Conservation (phyloP, 2,329 filamentous ascomycete genomes). For the Ambrosiella xylebori region DNA sequence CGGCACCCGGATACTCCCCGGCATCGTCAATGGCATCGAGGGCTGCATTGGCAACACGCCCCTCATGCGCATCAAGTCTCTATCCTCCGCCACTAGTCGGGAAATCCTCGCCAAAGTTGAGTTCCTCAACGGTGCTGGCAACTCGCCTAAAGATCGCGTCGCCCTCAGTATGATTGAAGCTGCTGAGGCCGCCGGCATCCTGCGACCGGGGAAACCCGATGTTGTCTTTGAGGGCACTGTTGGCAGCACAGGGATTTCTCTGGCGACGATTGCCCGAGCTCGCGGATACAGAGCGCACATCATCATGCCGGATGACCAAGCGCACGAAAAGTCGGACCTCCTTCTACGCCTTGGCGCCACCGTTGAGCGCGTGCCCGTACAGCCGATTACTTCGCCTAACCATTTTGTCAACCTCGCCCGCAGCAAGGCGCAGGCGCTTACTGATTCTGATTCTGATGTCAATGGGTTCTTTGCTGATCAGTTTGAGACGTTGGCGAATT, state of each 20-base stretch:
- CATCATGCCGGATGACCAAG: slow-evolving; percentile 91
- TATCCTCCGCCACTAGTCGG: slow-evolving; percentile 75
- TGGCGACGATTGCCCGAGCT: slow-evolving; percentile 75
- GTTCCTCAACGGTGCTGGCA: slow-evolving; percentile 87
- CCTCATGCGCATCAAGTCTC: slow-evolving; percentile 65
- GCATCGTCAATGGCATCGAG: slow-evolving; percentile 61
- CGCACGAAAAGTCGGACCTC: slow-evolving; percentile 73
- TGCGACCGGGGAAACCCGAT: slow-evolving; percentile 68
- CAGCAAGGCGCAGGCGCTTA: slow-evolving; percentile 58
- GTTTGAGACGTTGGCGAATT: slow-evolving; percentile 85
- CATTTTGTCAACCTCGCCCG: slow-evolving; percentile 93
- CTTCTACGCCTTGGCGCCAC: slow-evolving; percentile 76
- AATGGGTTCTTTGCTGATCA: slow-evolving; percentile 89
- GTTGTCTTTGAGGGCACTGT: slow-evolving; percentile 97
- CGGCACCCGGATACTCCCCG: slow-evolving; percentile 12
- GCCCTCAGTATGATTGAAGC: slow-evolving; percentile 73
- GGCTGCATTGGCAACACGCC: slow-evolving; percentile 89
- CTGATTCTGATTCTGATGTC: slow-evolving; percentile 41
- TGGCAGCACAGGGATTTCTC: slow-evolving; percentile 86
- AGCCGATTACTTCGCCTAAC: slow-evolving; percentile 78
- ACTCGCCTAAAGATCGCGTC: slow-evolving; percentile 87
- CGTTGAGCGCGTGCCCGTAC: slow-evolving; percentile 81
- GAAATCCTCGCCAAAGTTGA: slow-evolving; percentile 88
- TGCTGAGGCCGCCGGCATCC: slow-evolving; percentile 60
- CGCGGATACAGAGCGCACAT: slow-evolving; percentile 86